Base-by-base conservation (phyloP, 169 alveolate species). In the Cyclospora cayetanensis region DNA sequence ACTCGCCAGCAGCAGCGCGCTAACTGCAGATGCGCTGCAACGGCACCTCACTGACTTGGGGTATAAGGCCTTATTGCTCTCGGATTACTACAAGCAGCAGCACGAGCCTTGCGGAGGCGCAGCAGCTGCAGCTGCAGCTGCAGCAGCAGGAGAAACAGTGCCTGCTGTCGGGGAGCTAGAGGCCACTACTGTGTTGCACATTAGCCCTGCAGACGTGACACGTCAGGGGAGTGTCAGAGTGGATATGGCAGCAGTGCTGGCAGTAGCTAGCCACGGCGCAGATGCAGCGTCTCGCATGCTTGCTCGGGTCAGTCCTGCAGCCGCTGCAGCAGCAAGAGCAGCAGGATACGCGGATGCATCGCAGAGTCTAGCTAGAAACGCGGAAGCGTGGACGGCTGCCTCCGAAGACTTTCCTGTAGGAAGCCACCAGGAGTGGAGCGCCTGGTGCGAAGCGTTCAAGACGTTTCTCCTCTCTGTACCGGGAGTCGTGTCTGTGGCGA, bases 21-120 rank as follows among this genome's bases (percentile, higher is more conserved):
- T 55, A 65, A 65, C 39, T 27, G 76, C 76, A 27, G 76, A 65
- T 2, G 76, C n/a, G 76, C 76, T 65, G 76, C 76, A 65, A 41
- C 76, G 31, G 76, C 76, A 65, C 20, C 76, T 65, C 20, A 65
- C 39, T 2, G 34, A 41, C 39, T 3, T 65, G 15, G 76, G 76
- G 20, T 65, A 65, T 12, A n/a, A 31, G 4, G 76, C 31, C 2
- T 31, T 65, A 41, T 41, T 65, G 76, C 76, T 65, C 25, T 65
- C 76, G 5, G 76, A 65, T 41, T 41, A 25, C 55, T 15, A 9
- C 55, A 9, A 7, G 55, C 55, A 46, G 55, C 55, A 46, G 55
- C 55, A 46, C 22, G 22, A 9, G 55, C 55, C 15, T 7, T 15
- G 15, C 22, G 31, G 76, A n/a, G 34, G 76, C 31, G 76, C 76